Base-by-base conservation (phyloP, 208 protist genomes). In the Lotmaria passim region DNA sequence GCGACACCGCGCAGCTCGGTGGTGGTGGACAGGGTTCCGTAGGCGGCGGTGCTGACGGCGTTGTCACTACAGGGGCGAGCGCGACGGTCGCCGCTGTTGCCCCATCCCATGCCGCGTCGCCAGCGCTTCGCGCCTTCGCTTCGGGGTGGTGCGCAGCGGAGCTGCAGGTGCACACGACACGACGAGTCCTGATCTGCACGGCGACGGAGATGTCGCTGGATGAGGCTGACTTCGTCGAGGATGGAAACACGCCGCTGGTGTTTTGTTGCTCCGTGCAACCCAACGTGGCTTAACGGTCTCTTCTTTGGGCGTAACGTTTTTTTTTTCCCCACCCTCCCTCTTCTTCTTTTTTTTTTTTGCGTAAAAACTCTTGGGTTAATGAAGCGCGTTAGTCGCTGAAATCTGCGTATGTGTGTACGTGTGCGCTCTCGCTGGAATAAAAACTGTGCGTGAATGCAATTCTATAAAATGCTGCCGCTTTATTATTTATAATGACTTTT, bases 101-200 rank as follows among this genome's bases (percentile, higher is more conserved):
- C n/a, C 26, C 47, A 11, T 23, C 38, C 3, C 3, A n/a, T 21
- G 57, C 46, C 10, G 14, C 12, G 7, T 52, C 39, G 26, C 21
- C 48, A 7, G n/a, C 39, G 38, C 21, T 55, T 7, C 47, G 55
- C 31, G 26, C 53, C 7, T 60, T 69, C 15, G 46, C 70, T 5
- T 76, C 62, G 14, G 70, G 70, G 7, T 76, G 70, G 70, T 44
- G 33, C 17, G 62, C 70, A 17, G 70, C 70, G 21, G 62, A 76
- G 62, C 70, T 76, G 51, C 70, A 76, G 47, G 70, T 76, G 36
- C 63, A 76, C 56, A 66, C 70, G 31, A 76, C 70, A 7, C 47
- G 43, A 19, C 70, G 48, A 19, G 46, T 70, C 17, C 39, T 76
- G 62, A 30, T 59, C 24, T 76, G 70, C 55, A 69, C 62, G 23